Base-by-base conservation (phyloP, 495 filamentous ascomycete species). In the Chaetomium cochliodes region DNA sequence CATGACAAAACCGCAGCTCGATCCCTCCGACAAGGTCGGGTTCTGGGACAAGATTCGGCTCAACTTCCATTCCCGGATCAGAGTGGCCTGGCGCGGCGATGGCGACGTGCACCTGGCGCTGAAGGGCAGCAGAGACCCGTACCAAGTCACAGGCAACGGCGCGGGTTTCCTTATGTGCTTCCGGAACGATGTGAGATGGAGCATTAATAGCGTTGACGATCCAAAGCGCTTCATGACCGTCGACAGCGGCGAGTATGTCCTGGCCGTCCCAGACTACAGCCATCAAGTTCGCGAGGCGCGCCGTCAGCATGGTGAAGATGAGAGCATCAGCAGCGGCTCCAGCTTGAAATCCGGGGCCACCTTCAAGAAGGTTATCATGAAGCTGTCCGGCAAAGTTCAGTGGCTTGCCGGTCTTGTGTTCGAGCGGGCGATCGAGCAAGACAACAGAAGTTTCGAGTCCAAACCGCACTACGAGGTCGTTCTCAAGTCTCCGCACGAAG, bases 11-110 rank as follows among this genome's bases (percentile, higher is more conserved):
- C 90, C 92, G 5, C 92, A 96, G 67, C 81, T 96, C 46, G 94
- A 98, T 76, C 90, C 90, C 6, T 97, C 93, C 0, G 94, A 99
- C 47, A 85, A 90, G 50, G 90, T 92, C 54, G 94, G 94, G 9
- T 99, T 99, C 79, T 99, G 94, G 94, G 94, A 99, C 74, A 99
- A 99, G 81, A 97, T 99, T 39, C 82, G 94, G 64, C 83, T 99
- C 20, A 92, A 88, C 69, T 92, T 96, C 73, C 94, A 99, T 76
- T 98, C 94, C n/a, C 85, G 92, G 18, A 83, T 98, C 62, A 88
- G 84, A 50, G 88, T 97, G 28, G 81, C 88, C 5, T 99, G 94
- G 94, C 92, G 88, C 70, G 93, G 91, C 53, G 94, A 94, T 73
- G 96, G 96, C 22, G 94, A 98, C 77, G 91, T 99, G 30, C 94